These are phyloP conservation scores for Euphorbia corollata DNA, from an alignment of 441 rosid genomes.

Conservation along the genomic window DNA sequence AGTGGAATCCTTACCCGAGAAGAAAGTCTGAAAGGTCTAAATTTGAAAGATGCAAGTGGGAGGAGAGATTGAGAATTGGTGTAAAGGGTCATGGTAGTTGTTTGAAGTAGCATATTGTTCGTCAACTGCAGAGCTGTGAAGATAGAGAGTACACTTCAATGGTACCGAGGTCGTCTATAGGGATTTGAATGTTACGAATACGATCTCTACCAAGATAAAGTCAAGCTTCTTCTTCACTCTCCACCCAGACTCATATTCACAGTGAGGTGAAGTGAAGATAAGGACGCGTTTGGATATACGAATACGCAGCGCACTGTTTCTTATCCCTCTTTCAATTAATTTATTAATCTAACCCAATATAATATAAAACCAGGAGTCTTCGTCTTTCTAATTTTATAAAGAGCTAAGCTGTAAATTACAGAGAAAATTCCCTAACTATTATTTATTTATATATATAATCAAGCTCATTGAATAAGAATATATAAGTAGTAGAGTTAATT, in stretches of 20 bases:
- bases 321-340: not conserved
- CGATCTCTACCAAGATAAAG: conserved; percentile 13
- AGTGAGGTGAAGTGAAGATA: not conserved
- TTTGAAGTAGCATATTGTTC: conserved; percentile 44
- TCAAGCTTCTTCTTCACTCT: too few species aligned
- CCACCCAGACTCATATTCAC: too few species aligned
- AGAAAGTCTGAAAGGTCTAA: conserved; percentile 30
- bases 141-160: too few species aligned
- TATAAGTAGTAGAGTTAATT: too few species aligned
- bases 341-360: not conserved
- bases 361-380: not conserved
- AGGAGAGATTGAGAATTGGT: conserved; percentile 23
- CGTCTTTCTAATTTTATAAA: too few species aligned
- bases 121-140: not conserved
- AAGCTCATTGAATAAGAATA: too few species aligned
- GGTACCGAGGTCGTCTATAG: not conserved
- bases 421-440: too few species aligned
- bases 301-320: not conserved
- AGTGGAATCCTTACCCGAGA: conserved; percentile 34
- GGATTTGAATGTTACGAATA: not conserved
- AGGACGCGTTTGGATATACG: conserved; percentile 14
- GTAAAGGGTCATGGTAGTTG: conserved; percentile 36
- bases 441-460: too few species aligned
- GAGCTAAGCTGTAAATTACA: too few species aligned
- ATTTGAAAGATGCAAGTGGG: conserved; percentile 28